These are phyloP conservation scores for Nakaseomyces delphensis DNA, from an alignment of 1,139 yeast genomes.

Conservation along the genomic window DNA sequence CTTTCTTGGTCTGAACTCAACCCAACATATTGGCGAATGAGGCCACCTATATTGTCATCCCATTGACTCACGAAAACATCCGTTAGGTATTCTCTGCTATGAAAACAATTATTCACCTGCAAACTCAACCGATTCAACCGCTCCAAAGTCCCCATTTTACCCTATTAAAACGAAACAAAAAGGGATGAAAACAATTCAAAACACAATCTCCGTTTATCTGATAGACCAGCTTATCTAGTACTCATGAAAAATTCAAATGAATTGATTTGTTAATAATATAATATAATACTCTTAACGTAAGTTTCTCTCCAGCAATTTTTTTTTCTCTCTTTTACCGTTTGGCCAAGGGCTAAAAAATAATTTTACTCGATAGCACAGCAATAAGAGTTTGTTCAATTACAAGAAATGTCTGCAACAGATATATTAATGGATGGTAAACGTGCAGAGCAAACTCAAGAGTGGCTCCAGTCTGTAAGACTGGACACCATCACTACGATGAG, in stretches of 20 bases:
- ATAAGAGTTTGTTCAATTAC: too few species aligned
- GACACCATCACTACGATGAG: constrained; percentile 68
- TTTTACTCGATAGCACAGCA: neutral
- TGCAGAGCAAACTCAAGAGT: constrained; percentile 17
- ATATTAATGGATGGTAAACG: too few species aligned
- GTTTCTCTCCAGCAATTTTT: neutral
- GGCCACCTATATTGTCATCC: neutral
- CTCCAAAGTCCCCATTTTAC: neutral
- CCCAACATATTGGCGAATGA: neutral
- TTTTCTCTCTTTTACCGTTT: neutral
- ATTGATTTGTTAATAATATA: too few species aligned
- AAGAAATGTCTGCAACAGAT: neutral
- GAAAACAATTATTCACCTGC: neutral
- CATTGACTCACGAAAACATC: neutral
- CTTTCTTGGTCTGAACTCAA: constrained; percentile 2
- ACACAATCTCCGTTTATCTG: too few species aligned
- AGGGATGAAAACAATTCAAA: too few species aligned
- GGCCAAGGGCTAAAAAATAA: neutral
- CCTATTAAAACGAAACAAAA: neutral
- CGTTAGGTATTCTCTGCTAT: neutral
- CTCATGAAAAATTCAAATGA: too few species aligned
- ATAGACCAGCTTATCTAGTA: neutral
- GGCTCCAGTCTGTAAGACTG: constrained; percentile 47
- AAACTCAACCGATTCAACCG: neutral
- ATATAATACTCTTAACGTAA: too few species aligned